phyloP scores from a whole-genome alignment of 148 eudicot species.

The Dysphania ambrosioides region DNA sequence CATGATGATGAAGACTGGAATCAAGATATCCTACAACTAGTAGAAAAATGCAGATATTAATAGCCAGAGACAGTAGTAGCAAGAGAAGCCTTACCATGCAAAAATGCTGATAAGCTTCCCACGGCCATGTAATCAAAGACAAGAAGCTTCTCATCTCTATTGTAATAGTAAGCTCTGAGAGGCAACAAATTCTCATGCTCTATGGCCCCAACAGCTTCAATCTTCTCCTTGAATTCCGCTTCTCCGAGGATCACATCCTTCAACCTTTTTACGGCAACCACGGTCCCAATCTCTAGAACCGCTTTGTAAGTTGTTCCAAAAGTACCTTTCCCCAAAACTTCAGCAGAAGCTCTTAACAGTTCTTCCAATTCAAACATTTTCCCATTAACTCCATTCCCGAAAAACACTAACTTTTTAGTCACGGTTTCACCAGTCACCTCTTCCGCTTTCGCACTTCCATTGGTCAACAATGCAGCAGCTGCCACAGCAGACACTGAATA shows the following conservation, averaged over 20 bases:
- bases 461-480: conserved; percentile 37
- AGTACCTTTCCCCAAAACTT: conserved; percentile 89
- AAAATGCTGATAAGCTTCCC: conserved; percentile 88
- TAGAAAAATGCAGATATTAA: background rate
- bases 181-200: conserved; percentile 81
- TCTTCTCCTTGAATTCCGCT: conserved; percentile 66
- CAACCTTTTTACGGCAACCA: conserved; percentile 82
- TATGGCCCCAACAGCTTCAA: conserved; percentile 71
- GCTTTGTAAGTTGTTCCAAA: conserved; percentile 95
- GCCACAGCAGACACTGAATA: conserved; percentile 37
- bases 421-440: conserved; percentile 35
- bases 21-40: background rate
- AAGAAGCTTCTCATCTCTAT: conserved; percentile 80
- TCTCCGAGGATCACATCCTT: conserved; percentile 66
- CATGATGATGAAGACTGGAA: no score
- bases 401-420: conserved; percentile 64
- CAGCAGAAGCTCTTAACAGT: conserved; percentile 79
- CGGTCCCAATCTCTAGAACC: conserved; percentile 63
- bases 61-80: background rate
- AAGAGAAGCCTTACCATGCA: conserved; percentile 62
- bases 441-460: conserved; percentile 19
- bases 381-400: conserved; percentile 43
- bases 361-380: conserved; percentile 77
- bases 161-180: conserved; percentile 76
- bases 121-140: conserved; percentile 83